Evolutionary conservation across 257 asterid genomes (phyloP).

Genomic region (Solanum tarijense): DNA sequence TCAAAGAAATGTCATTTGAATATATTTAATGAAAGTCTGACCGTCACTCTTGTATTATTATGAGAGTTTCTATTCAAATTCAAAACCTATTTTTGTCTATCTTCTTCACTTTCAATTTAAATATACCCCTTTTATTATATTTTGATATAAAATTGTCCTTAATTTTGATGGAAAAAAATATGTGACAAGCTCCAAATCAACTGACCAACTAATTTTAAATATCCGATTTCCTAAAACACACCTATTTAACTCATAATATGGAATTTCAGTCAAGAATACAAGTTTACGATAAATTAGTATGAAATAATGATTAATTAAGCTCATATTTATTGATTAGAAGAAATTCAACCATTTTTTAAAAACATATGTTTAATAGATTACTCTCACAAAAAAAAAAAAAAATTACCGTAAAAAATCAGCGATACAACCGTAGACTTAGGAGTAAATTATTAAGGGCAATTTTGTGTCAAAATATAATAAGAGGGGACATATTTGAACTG

Average conservation of each 20-base stretch:
- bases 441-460: neutral
- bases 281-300: no score
- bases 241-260: neutral
- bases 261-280: neutral
- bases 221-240: neutral
- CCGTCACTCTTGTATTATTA: no score
- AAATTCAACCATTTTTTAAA: no score
- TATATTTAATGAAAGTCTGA: neutral
- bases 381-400: no score
- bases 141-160: neutral
- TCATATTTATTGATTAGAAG: no score
- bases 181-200: neutral
- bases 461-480: no score
- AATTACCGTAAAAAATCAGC: neutral
- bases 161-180: no score
- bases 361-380: no score
- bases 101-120: neutral
- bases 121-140: no score
- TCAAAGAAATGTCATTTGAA: neutral
- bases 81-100: no score
- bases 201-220: no score
- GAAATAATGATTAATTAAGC: neutral
- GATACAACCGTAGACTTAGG: neutral
- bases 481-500: neutral
- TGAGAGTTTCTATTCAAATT: neutral